Evolutionary conservation across 1,284 basidiomycete species (phyloP).

Genomic region (Puccinia hordei): DNA sequence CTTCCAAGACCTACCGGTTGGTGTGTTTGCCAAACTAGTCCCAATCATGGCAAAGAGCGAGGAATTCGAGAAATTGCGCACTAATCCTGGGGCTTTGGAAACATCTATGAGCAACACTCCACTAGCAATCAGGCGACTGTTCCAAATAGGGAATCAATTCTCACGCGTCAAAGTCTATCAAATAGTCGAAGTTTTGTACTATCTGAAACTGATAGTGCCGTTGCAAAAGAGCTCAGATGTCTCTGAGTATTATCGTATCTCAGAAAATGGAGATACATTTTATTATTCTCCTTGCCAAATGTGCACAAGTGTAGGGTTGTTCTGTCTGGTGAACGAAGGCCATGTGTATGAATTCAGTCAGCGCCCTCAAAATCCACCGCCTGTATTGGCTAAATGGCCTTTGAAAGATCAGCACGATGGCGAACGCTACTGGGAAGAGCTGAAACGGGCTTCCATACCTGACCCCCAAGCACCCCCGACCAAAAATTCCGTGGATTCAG

Average conservation of each 20-base stretch:
- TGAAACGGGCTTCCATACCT: slow-evolving; percentile 46
- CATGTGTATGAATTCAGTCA: slow-evolving; percentile 28
- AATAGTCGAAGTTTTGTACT: slow-evolving; percentile 65
- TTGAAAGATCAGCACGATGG: slow-evolving; percentile 35
- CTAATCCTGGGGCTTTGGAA: slow-evolving; percentile 62
- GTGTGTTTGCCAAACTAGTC: slow-evolving; percentile 67
- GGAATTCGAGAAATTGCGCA: slow-evolving; percentile 64
- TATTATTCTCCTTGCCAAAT: slow-evolving; percentile 44
- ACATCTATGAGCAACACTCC: slow-evolving; percentile 66
- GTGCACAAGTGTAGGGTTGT: slow-evolving; percentile 29
- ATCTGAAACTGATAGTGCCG: slow-evolving; percentile 66
- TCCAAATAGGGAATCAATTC: slow-evolving; percentile 67
- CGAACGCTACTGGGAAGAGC: slow-evolving; percentile 39
- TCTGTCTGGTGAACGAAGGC: slow-evolving; percentile 39
- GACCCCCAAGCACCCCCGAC: slow-evolving; percentile 35
- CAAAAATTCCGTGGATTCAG: slow-evolving; percentile 28
- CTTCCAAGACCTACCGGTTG: slow-evolving; percentile 67
- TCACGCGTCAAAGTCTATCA: slow-evolving; percentile 67
- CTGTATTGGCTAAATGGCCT: slow-evolving; percentile 43
- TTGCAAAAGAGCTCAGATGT: slow-evolving; percentile 57
- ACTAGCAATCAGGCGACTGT: slow-evolving; percentile 61
- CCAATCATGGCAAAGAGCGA: slow-evolving; percentile 65
- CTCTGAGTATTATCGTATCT: slow-evolving; percentile 38
- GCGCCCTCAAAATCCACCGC: slow-evolving; percentile 23
- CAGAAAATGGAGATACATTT: slow-evolving; percentile 27